These are phyloP conservation scores for Cucumis sativus DNA, from an alignment of 306 rosid species.

Conservation along the genomic window Cucumber_9930_V3 NC_026658.2:26105501-26106000, in stretches of 20 bases:
- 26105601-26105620: background rate
- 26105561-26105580: background rate
- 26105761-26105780: background rate
- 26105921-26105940: background rate
- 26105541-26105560: background rate
- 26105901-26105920: background rate
- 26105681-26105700: background rate
- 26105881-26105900: background rate
- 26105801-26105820: background rate
- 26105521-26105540: background rate
- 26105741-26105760: background rate
- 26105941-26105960: background rate
- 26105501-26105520: background rate
- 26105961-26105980: background rate
- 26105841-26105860: background rate
- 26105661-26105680: background rate
- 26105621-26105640: background rate
- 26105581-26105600: background rate
- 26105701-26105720: background rate
- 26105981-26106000: background rate
- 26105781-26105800: background rate
- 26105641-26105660: background rate
- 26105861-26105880: background rate
- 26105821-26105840: background rate
- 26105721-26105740: background rate